Percentiles rank a stretch among this genome's conserved stretches.
Conservation (phyloP, 768 basidiomycete species). For the Fomitopsis pulvina region DNA sequence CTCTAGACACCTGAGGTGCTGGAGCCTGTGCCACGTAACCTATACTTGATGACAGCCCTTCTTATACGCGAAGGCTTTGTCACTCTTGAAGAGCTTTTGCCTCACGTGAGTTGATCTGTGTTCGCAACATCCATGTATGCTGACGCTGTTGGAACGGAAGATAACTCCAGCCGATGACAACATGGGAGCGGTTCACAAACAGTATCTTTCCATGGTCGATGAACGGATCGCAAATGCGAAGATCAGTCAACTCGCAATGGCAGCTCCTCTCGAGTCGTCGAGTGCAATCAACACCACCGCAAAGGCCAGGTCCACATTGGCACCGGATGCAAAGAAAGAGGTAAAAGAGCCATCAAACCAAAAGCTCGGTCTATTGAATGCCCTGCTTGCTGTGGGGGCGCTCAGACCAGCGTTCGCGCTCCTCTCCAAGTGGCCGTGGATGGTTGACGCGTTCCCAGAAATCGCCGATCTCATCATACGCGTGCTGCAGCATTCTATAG, state of each 20-base stretch:
- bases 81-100: conserved; percentile 80
- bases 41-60: conserved; percentile 80
- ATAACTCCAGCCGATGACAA: conserved; percentile 69
- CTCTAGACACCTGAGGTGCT: conserved; percentile 44
- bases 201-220: conserved; percentile 58
- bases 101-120: conserved; percentile 58
- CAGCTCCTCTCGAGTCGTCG: conserved; percentile 66
- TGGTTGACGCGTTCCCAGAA: conserved; percentile 74
- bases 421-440: conserved; percentile 78
- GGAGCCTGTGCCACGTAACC: conserved; percentile 59
- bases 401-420: conserved; percentile 72
- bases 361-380: conserved; percentile 68
- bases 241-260: conserved; percentile 75
- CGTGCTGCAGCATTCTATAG: conserved; percentile 60
- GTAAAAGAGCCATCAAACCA: conserved; percentile 53
- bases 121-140: conserved; percentile 3
- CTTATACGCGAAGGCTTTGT: conserved; percentile 89
- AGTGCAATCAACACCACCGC: conserved; percentile 34
- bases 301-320: conserved; percentile 30
- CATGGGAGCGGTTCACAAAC: conserved; percentile 61
- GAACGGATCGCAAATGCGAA: conserved; percentile 63
- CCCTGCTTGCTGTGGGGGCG: conserved; percentile 84
- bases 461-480: conserved; percentile 85
- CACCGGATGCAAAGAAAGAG: conserved; percentile 34
- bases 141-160: conserved; percentile 28